These are phyloP conservation scores for Botrytis hyacinthi DNA, from an alignment of 2,329 filamentous ascomycete species.

Conservation along the genomic window DNA sequence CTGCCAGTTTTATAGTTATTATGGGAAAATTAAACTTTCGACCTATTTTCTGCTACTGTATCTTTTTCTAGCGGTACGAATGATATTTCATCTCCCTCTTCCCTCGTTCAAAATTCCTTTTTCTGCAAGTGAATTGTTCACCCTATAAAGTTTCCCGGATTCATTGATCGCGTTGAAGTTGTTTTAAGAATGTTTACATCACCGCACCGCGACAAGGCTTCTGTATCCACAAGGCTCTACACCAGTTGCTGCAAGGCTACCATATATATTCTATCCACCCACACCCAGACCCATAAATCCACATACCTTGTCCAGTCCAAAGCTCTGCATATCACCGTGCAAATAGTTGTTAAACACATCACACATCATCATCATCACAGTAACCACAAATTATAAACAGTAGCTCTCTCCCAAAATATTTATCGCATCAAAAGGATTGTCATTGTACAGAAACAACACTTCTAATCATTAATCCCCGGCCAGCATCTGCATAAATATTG, in stretches of 20 bases:
- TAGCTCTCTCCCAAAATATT: not conserved
- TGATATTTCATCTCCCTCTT: not conserved
- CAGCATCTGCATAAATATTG: not conserved
- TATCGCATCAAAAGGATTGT: not conserved
- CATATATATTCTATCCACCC: not conserved
- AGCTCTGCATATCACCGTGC: not conserved
- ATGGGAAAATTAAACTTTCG: not conserved
- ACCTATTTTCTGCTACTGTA: not conserved
- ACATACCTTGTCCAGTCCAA: not conserved
- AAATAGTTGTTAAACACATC: not conserved
- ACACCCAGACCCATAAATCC: not conserved
- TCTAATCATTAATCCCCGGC: not conserved
- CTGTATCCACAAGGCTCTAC: conserved; percentile 2
- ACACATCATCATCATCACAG: not conserved
- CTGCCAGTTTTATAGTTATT: not conserved
- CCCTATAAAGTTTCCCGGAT: not conserved
- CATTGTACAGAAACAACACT: conserved; percentile 5
- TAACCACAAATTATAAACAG: not conserved
- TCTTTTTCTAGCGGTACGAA: not conserved
- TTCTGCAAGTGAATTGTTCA: not conserved
- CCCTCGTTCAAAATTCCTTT: not conserved
- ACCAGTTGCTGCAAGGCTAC: not conserved
- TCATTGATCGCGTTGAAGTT: not conserved
- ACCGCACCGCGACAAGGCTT: conserved; percentile 5
- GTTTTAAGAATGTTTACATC: not conserved